Conservation (phyloP, 768 basidiomycete genomes). For the Panaeolus cyanescens region DNA sequence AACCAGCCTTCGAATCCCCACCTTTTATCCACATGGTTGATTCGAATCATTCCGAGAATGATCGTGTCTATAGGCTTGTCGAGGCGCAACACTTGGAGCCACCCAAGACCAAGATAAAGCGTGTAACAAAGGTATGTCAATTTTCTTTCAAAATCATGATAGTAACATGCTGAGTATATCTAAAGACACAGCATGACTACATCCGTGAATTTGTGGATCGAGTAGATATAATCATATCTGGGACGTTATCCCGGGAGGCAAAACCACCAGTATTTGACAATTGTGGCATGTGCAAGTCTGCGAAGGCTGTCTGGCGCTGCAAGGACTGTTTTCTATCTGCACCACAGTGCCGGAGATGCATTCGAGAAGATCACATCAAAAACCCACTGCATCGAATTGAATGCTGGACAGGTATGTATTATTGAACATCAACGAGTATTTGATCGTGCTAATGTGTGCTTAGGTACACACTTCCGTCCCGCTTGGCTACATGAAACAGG, state of each 20-base stretch:
- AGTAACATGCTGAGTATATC: no score
- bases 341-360: background rate
- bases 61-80: no score
- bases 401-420: conserved; percentile 22
- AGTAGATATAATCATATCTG: background rate
- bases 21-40: no score
- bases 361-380: background rate
- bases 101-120: no score
- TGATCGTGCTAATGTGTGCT: no score
- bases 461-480: background rate
- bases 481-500: conserved; percentile 15
- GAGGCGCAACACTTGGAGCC: no score
- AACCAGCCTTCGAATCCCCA: no score
- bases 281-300: background rate
- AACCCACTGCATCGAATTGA: conserved; percentile 17
- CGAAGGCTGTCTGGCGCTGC: conserved; percentile 5
- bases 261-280: background rate
- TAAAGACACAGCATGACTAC: background rate
- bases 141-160: no score
- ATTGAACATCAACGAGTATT: no score
- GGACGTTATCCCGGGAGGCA: background rate
- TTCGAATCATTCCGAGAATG: no score
- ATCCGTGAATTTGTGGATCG: background rate
- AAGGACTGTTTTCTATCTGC: background rate
- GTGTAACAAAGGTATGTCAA: no score